These are phyloP conservation scores for Dactylorhiza incarnata DNA, from an alignment of 106 monocot genomes.

Conservation along the genomic window DNA sequence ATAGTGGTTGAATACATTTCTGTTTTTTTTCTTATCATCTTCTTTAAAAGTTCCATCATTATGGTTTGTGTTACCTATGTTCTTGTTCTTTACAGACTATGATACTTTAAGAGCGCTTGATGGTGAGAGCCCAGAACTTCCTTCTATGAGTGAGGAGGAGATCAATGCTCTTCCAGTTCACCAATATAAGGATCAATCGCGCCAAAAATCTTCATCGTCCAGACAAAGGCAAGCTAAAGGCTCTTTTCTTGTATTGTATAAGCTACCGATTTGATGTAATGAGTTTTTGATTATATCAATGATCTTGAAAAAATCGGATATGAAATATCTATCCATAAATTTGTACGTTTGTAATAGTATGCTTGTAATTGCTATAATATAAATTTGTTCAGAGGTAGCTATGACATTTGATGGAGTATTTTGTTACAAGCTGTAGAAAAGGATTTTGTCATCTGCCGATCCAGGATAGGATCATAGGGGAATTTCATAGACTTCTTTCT, in stretches of 20 bases:
- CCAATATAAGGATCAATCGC: conserved; percentile 60
- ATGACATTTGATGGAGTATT: background rate
- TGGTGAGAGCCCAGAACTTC: conserved; percentile 46
- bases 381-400: background rate
- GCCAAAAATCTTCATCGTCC: conserved; percentile 17
- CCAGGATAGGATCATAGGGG: too few relatives aligned
- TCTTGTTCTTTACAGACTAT: conserved; percentile 49
- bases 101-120: conserved; percentile 90
- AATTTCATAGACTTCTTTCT: too few relatives aligned
- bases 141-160: conserved; percentile 95
- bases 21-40: background rate
- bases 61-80: background rate
- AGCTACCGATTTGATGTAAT: background rate
- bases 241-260: background rate
- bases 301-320: background rate
- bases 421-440: too few relatives aligned
- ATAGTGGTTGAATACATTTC: background rate
- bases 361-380: background rate
- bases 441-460: too few relatives aligned
- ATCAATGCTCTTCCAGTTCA: conserved; percentile 94
- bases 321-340: background rate
- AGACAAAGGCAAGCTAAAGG: conserved; percentile 40
- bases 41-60: background rate
- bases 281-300: background rate
- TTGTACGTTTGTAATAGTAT: background rate